Evolutionary conservation across 208 protist genomes (phyloP).

Genomic region (Leptomonas pyrrhocoris): DNA sequence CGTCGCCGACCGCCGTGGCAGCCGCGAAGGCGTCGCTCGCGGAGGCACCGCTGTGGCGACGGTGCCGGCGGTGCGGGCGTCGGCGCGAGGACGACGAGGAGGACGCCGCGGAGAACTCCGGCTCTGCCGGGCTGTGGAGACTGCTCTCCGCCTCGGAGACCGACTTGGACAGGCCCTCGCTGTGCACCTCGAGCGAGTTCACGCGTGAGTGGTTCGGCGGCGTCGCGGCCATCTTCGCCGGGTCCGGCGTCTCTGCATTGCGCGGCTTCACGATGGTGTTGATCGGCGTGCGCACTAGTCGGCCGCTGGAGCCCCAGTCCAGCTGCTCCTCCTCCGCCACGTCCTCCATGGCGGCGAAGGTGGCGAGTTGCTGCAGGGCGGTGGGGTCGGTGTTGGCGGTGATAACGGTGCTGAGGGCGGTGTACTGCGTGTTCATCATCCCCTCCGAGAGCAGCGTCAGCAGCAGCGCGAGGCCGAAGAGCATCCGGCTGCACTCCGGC

Average conservation of each 20-base stretch:
- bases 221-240: slow-evolving; percentile 2
- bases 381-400: slow-evolving; percentile 44
- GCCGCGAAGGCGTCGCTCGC: slow-evolving; percentile 1
- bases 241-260: slow-evolving; percentile 17
- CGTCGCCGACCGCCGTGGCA: background rate
- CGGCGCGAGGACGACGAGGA: slow-evolving; percentile 21
- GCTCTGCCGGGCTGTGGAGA: background rate
- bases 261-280: slow-evolving; percentile 20
- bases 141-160: slow-evolving; percentile 1
- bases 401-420: slow-evolving; percentile 58
- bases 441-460: slow-evolving; percentile 42
- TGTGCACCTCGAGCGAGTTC: slow-evolving; percentile 5
- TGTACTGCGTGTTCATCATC: slow-evolving; percentile 20
- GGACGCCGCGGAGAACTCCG: slow-evolving; percentile 13
- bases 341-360: slow-evolving; percentile 63
- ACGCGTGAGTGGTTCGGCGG: slow-evolving; percentile 10
- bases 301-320: slow-evolving; percentile 55
- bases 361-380: slow-evolving; percentile 68
- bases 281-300: slow-evolving; percentile 22
- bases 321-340: slow-evolving; percentile 75
- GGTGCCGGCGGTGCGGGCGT: slow-evolving; percentile 23
- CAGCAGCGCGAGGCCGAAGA: slow-evolving; percentile 44
- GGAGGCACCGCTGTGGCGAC: slow-evolving; percentile 19
- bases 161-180: slow-evolving; percentile 25
- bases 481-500: slow-evolving; percentile 32